Conservation (phyloP, 2,329 filamentous ascomycete genomes). For the Colletotrichum sansevieriae region DNA sequence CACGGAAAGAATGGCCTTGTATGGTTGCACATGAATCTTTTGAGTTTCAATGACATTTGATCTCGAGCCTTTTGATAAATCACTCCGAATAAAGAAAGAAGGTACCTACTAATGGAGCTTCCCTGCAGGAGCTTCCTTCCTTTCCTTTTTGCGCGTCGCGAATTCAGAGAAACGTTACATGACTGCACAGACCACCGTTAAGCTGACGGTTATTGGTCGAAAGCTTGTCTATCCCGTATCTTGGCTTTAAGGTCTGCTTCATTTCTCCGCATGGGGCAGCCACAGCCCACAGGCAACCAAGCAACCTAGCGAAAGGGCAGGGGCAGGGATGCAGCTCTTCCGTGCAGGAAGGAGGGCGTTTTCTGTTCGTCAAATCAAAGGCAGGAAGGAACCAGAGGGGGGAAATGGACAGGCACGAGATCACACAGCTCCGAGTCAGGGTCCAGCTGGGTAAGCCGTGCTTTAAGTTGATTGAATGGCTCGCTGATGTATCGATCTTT, state of each 20-base stretch:
- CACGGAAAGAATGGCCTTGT: not conserved
- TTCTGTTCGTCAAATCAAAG: not conserved
- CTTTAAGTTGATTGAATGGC: not conserved
- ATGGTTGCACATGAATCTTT: not conserved
- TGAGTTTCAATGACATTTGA: not conserved
- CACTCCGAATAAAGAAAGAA: not conserved
- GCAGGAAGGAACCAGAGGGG: not conserved
- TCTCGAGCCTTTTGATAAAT: not conserved
- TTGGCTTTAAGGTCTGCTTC: slow-evolving; percentile 27
- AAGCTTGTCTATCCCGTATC: slow-evolving; percentile 22
- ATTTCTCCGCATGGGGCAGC: slow-evolving; percentile 32
- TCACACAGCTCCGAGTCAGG: not conserved
- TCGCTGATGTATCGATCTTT: not conserved
- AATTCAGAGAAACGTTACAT: slow-evolving; percentile 44
- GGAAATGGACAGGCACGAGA: not conserved
- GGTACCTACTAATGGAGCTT: not conserved
- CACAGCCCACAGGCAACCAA: too few relatives aligned
- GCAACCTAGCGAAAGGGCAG: not conserved
- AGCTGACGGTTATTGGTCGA: slow-evolving; percentile 5
- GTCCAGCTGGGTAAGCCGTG: not conserved
- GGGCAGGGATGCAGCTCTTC: not conserved
- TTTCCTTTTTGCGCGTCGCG: not conserved
- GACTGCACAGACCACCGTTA: slow-evolving; percentile 16
- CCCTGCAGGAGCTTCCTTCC: not conserved
- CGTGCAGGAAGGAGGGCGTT: not conserved